Conservation (phyloP, 768 basidiomycete species). For the Tricholoma matsutake region DNA sequence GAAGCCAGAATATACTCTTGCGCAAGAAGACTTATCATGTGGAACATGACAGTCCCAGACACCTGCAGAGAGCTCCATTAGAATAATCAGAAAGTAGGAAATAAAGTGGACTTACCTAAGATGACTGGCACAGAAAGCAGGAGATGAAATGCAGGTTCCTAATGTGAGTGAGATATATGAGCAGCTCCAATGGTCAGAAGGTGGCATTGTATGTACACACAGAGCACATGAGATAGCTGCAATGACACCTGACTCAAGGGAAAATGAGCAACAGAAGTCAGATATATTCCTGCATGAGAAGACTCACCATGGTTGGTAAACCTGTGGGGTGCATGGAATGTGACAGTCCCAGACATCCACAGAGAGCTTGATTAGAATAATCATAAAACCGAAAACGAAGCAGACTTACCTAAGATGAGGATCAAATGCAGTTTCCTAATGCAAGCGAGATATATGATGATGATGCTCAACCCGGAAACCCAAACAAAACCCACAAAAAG, state of each 20-base stretch:
- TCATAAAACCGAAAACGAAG: neutral
- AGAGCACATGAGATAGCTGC: neutral
- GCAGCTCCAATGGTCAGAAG: neutral
- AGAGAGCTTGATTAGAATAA: neutral
- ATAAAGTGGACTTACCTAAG: too few relatives aligned
- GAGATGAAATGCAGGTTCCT: too few relatives aligned
- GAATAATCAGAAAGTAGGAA: too few relatives aligned
- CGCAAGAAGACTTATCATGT: neutral
- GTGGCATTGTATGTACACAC: too few relatives aligned
- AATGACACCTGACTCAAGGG: too few relatives aligned
- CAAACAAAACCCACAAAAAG: too few relatives aligned
- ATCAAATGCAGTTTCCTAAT: neutral
- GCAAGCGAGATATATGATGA: neutral
- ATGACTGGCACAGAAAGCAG: too few relatives aligned
- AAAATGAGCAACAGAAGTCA: too few relatives aligned
- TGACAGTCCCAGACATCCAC: neutral
- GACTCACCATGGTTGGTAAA: neutral
- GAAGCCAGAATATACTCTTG: neutral
- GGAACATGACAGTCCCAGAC: too few relatives aligned
- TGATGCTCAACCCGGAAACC: too few relatives aligned
- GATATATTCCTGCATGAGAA: neutral
- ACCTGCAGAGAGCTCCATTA: too few relatives aligned
- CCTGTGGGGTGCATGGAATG: neutral
- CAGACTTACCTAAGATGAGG: neutral
- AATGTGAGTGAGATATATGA: neutral